Conservation (phyloP, 306 rosid species). For the Abrus pulchellus region DNA sequence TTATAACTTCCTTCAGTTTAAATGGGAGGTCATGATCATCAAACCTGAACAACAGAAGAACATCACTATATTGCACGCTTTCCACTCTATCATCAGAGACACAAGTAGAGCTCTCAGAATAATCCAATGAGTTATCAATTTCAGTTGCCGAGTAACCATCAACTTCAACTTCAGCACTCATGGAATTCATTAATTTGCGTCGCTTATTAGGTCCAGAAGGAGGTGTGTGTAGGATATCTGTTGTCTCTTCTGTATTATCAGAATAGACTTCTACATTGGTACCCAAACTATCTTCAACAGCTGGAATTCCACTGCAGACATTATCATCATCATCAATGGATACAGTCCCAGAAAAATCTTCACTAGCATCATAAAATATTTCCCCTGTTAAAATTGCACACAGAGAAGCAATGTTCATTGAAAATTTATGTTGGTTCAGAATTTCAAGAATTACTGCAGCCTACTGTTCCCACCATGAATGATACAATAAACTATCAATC, state of each 20-base stretch:
- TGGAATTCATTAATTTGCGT: constrained; percentile 65
- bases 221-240: constrained; percentile 63
- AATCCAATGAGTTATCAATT: constrained; percentile 44
- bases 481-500: constrained; percentile 16
- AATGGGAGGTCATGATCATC: constrained; percentile 88
- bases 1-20: constrained; percentile 70
- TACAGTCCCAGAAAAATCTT: constrained; percentile 52
- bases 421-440: constrained; percentile 42
- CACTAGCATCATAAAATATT: constrained; percentile 78
- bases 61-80: constrained; percentile 78
- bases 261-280: constrained; percentile 50
- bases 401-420: constrained; percentile 40
- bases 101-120: constrained; percentile 44
- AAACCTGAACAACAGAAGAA: constrained; percentile 77
- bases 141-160: constrained; percentile 47
- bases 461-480: constrained; percentile 40
- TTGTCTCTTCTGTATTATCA: constrained; percentile 43
- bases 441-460: constrained; percentile 38
- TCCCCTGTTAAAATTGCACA: constrained; percentile 70
- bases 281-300: constrained; percentile 53
- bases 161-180: constrained; percentile 52
- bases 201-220: constrained; percentile 83
- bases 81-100: constrained; percentile 64
- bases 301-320: constrained; percentile 41
- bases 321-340: constrained; percentile 57